Base-by-base conservation (phyloP, 169 alveolate species). In the Plasmodium knowlesi region DNA sequence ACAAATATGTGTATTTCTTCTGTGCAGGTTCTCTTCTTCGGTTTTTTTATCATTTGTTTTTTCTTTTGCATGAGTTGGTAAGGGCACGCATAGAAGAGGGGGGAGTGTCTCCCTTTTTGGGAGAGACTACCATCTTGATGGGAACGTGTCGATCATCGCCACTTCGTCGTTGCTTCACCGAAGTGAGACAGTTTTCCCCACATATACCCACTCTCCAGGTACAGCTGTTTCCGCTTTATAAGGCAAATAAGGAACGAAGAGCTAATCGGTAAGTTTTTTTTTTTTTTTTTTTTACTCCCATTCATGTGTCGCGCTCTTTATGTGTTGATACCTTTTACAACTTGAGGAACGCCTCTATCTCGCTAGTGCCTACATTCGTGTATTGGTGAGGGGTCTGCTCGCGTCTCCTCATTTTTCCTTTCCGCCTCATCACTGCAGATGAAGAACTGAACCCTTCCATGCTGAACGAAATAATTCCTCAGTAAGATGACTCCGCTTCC, bases 11-110 rank as follows among this genome's bases (percentile, higher is more conserved):
- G 34, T 28, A 81, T 16, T 82, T 25, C 89, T 6, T 5, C n/a
- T 71, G 46, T 22, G 14, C 79, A 84, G 92, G 19, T 73, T 46
- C 72, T 84, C 32, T 74, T 84, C 61, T 37, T 22, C 32, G 84
- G 92, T 14, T 72, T 72, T 73, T 28, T 73, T 25, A 19, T 73
- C 46, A 84, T 73, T 73, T 73, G 28, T 5, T 84, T 41, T 50
- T 84, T 84, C 41, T 84, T 84, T 84, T 84, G 32, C 53, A 84
- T 84, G 92, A 39, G 92, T 53, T 84, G 92, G 92, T 84, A 84
- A 9, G 74, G 78, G 46, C 1, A 39, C 53, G 2, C 72, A 46
- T 30, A 10, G 5, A 0, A 34, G 32, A 6, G 9, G 14, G 39
- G 39, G 39, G 39, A 32, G 6, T n/a, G 8, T 12, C n/a, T 46